Conservation (phyloP, 345 rosid species). For the Brassica cretica region DNA sequence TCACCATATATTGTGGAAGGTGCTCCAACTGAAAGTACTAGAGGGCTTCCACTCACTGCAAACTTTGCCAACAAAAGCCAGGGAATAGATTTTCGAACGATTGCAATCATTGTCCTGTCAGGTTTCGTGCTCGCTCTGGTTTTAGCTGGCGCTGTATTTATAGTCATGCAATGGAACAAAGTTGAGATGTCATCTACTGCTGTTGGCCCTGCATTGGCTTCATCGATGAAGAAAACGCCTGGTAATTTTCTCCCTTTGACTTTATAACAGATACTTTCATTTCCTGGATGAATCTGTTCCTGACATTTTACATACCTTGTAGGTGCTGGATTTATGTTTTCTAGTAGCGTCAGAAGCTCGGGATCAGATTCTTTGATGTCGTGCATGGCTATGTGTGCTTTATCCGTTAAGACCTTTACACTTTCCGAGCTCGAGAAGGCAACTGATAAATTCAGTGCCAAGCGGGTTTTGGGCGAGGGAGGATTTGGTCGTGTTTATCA, state of each 20-base stretch:
- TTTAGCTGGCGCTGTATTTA: conserved; percentile 63
- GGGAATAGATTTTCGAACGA: conserved; percentile 69
- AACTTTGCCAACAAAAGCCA: conserved; percentile 60
- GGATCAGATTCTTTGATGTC: conserved; percentile 69
- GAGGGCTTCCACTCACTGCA: conserved; percentile 76
- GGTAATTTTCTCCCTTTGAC: conserved; percentile 48
- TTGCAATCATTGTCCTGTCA: conserved; percentile 71
- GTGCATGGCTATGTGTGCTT: conserved; percentile 78
- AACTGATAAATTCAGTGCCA: conserved; percentile 85
- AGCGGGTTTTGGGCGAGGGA: conserved; percentile 90
- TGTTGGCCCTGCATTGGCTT: conserved; percentile 69
- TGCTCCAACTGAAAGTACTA: conserved; percentile 67
- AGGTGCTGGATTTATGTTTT: conserved; percentile 66
- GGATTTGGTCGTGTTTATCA: conserved; percentile 96
- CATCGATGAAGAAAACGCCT: conserved; percentile 79
- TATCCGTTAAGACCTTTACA: conserved; percentile 76
- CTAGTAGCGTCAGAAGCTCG: conserved; percentile 80
- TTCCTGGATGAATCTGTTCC: conserved; percentile 18
- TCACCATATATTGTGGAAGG: conserved; percentile 59
- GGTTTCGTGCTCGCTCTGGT: conserved; percentile 78
- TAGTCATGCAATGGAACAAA: conserved; percentile 76
- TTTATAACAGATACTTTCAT: conserved; percentile 9
- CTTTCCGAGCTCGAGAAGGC: conserved; percentile 81
- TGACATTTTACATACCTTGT: conserved; percentile 25
- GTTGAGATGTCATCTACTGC: conserved; percentile 83